Percentiles rank a stretch among this genome's conserved stretches.
Evolutionary conservation across 768 basidiomycete species (phyloP).

Genomic region (Suillus clintonianus): DNA sequence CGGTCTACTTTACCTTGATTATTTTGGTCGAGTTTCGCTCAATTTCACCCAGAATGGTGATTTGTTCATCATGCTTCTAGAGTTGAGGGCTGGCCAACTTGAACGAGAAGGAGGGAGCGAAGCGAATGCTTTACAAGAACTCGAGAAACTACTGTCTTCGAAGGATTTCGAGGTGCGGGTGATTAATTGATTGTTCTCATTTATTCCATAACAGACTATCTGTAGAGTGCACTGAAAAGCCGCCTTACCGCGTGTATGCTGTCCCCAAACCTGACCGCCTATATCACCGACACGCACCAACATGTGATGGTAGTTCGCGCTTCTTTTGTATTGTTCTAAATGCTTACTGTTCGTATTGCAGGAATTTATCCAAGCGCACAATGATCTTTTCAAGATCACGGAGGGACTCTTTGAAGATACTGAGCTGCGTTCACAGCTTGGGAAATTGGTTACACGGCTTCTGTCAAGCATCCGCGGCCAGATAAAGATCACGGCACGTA

Average conservation of each 20-base stretch:
- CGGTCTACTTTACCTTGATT: too few relatives aligned
- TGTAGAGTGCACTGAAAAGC: conserved; percentile 1
- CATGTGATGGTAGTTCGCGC: conserved; percentile 1
- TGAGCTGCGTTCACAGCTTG: not conserved
- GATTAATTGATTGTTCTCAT: not conserved
- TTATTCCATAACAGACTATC: not conserved
- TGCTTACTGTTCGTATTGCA: too few relatives aligned
- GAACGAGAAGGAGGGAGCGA: not conserved
- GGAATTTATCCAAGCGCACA: conserved; percentile 5
- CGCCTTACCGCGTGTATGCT: conserved; percentile 3
- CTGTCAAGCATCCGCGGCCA: not conserved
- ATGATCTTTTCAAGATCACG: conserved; percentile 3
- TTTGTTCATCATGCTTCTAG: not conserved
- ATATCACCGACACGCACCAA: conserved; percentile 4
- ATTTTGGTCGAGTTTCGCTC: too few relatives aligned
- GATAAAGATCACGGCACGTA: not conserved
- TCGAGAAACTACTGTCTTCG: not conserved
- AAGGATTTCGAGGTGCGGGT: not conserved
- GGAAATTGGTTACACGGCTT: conserved; percentile 1
- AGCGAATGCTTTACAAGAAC: not conserved
- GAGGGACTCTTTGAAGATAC: conserved; percentile 2
- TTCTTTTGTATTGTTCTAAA: not conserved
- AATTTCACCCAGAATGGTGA: not conserved
- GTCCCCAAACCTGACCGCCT: conserved; percentile 11
- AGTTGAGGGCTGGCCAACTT: not conserved